Conservation (phyloP, 495 filamentous ascomycete genomes). For the Amniculicola lignicola region DNA sequence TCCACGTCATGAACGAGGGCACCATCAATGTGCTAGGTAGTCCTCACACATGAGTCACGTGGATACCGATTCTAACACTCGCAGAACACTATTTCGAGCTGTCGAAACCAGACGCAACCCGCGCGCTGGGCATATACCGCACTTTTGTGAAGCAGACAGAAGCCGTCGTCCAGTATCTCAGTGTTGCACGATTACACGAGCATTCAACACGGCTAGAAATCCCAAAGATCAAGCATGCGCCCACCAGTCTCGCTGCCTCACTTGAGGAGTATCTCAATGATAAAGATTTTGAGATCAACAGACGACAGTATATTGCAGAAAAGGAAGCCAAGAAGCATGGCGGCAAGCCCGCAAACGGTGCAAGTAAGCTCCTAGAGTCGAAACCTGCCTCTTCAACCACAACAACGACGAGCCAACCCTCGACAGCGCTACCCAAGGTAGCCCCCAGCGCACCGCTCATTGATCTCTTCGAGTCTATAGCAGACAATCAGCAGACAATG, state of each 20-base stretch:
- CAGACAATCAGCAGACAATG: constrained; percentile 79
- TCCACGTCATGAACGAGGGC: constrained; percentile 93
- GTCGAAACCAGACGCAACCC: constrained; percentile 88
- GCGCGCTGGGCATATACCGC: constrained; percentile 89
- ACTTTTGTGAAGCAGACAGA: constrained; percentile 91
- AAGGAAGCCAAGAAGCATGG: constrained; percentile 74
- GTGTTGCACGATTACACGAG: constrained; percentile 82
- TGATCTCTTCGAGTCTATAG: constrained; percentile 97
- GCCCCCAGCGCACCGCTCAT: constrained; percentile 55
- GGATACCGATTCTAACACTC: constrained; percentile 26
- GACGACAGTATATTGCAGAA: constrained; percentile 83
- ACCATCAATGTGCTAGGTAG: constrained; percentile 95
- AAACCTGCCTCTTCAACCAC: constrained; percentile 35
- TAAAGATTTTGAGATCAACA: constrained; percentile 91
- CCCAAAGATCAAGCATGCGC: constrained; percentile 95
- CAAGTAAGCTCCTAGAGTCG: constrained; percentile 32
- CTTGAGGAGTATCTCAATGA: constrained; percentile 95
- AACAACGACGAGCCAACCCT: constrained; percentile 31
- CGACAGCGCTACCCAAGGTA: constrained; percentile 32
- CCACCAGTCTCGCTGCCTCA: constrained; percentile 80
- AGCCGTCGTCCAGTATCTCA: constrained; percentile 84
- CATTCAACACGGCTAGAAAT: constrained; percentile 89
- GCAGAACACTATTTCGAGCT: constrained; percentile 97
- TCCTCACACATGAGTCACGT: constrained; percentile 19
- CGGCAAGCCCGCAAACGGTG: constrained; percentile 40